A percentile compares a stretch with the other conserved stretches of the same genome.
These are phyloP conservation scores for Colletotrichum zoysiae DNA, from an alignment of 2,329 filamentous ascomycete species.

Conservation along the genomic window DNA sequence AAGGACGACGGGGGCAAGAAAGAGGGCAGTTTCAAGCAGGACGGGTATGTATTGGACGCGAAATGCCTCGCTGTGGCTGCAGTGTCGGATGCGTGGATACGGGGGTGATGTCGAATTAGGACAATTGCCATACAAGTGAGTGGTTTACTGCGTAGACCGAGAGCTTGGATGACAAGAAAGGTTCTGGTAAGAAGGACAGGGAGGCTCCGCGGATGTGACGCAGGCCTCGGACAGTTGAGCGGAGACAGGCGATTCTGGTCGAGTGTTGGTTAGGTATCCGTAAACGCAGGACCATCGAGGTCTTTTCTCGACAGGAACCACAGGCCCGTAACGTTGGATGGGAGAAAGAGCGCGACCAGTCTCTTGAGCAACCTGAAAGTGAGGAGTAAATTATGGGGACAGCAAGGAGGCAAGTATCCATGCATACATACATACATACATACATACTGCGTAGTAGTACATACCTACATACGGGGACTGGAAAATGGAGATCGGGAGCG, in stretches of 20 bases:
- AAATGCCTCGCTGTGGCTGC: constrained; percentile 16
- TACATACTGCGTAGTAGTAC: too few relatives aligned
- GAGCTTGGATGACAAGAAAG: constrained; percentile 36
- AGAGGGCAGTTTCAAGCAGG: background rate
- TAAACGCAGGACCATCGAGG: constrained; percentile 1
- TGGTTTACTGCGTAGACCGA: background rate
- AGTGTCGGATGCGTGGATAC: constrained; percentile 1
- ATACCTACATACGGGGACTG: constrained; percentile 5
- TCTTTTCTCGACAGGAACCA: background rate
- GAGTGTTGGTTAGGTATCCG: background rate
- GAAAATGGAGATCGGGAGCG: constrained; percentile 18
- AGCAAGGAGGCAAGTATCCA: constrained; percentile 3
- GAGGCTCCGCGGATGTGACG: constrained; percentile 14
- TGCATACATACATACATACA: too few relatives aligned
- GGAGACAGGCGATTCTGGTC: background rate
- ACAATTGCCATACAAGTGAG: constrained; percentile 4
- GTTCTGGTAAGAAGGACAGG: constrained; percentile 35
- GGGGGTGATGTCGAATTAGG: constrained; percentile 19
- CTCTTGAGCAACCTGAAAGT: background rate
- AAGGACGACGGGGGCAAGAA: constrained; percentile 9
- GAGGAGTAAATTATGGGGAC: background rate
- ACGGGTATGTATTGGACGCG: background rate
- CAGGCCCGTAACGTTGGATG: constrained; percentile 6
- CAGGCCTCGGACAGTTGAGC: constrained; percentile 15
- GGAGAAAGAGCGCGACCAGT: background rate